Conservation (phyloP, 2,329 filamentous ascomycete genomes). For the Claviceps maximensis region DNA sequence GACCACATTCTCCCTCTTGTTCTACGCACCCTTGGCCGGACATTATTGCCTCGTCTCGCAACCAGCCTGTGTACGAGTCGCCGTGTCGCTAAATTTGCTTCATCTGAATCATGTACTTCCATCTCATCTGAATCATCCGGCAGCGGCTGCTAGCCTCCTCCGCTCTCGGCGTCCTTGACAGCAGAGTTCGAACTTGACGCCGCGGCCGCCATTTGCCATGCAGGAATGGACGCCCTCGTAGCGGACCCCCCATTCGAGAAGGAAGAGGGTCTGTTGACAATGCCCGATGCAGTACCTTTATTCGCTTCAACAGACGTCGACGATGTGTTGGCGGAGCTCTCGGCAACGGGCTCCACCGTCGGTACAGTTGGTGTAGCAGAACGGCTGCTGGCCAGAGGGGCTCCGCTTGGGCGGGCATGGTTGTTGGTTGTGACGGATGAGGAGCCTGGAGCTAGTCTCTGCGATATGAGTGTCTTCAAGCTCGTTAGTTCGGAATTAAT, state of each 20-base stretch:
- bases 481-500: constrained; percentile 81
- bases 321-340: constrained; percentile 14
- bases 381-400: neutral
- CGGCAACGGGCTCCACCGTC: constrained; percentile 9
- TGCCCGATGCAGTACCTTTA: constrained; percentile 18
- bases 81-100: too few species aligned
- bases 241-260: constrained; percentile 18
- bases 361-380: constrained; percentile 10
- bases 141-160: constrained; percentile 1
- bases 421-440: constrained; percentile 13
- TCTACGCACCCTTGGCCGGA: too few species aligned
- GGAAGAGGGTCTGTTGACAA: constrained; percentile 23
- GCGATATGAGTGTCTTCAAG: constrained; percentile 71
- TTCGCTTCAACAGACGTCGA: constrained; percentile 15
- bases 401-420: constrained; percentile 6
- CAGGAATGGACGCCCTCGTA: constrained; percentile 57
- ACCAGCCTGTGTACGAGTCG: too few species aligned
- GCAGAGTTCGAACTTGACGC: constrained; percentile 15
- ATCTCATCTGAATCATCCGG: neutral
- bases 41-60: too few species aligned
- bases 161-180: constrained; percentile 13
- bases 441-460: constrained; percentile 37
- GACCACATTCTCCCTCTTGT: too few species aligned
- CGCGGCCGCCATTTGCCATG: constrained; percentile 65
- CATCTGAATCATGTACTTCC: neutral